Percentiles rank a stretch among this genome's conserved stretches.
These are phyloP conservation scores for Aspergillus sp. DNA, from an alignment of 2,329 filamentous ascomycete species.

Conservation along the genomic window DNA sequence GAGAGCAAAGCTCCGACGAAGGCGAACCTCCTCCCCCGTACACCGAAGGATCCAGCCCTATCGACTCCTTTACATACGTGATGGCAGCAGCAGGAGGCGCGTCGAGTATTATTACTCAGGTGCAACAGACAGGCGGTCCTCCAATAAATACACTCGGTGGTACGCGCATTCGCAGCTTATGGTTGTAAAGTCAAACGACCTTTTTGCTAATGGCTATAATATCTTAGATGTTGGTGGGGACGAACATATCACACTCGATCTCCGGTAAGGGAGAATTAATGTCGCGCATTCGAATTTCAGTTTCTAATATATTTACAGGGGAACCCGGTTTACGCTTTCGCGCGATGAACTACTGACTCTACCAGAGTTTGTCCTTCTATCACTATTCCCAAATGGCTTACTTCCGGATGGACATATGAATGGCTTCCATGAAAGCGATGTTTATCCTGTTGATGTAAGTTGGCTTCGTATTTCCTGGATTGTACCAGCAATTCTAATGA, in stretches of 20 bases:
- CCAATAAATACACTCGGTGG: conserved; percentile 87
- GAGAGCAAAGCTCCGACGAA: conserved; percentile 71
- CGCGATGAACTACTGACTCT: conserved; percentile 92
- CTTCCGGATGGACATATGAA: conserved; percentile 96
- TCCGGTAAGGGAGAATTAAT: conserved; percentile 65
- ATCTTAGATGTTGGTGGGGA: conserved; percentile 73
- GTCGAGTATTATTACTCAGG: conserved; percentile 98
- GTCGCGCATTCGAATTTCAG: conserved; percentile 10
- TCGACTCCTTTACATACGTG: conserved; percentile 89
- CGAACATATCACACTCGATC: conserved; percentile 91
- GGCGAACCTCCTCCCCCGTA: conserved; percentile 94
- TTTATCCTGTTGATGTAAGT: conserved; percentile 94
- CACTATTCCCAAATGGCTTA: conserved; percentile 97
- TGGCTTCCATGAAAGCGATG: conserved; percentile 86
- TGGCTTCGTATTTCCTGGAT: background rate
- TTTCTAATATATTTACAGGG: conserved; percentile 55
- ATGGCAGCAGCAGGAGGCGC: conserved; percentile 98
- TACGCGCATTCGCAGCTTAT: conserved; percentile 40
- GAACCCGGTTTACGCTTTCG: conserved; percentile 89
- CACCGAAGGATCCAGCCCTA: conserved; percentile 86
- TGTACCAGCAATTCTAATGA: conserved; percentile 10
- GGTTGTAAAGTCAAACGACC: background rate
- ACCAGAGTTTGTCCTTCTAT: conserved; percentile 94
- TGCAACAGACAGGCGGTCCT: conserved; percentile 84
- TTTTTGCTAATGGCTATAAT: conserved; percentile 17